phyloP scores from a whole-genome alignment of 148 eudicot species.

The Heliosperma pusillum region DNA sequence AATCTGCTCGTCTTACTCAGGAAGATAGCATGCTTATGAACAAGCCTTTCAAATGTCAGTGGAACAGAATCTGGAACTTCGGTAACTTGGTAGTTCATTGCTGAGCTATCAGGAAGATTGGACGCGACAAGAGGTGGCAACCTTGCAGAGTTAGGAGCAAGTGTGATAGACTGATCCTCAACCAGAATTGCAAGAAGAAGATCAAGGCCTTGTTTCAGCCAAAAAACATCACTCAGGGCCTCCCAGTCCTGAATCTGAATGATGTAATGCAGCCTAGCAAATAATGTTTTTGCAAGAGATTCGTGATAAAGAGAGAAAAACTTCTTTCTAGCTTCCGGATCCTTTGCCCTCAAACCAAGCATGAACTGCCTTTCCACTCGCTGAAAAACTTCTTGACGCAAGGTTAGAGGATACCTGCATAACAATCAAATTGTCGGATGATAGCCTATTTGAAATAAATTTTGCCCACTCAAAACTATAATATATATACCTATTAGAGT shows the following conservation, averaged over 20 bases:
- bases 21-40: slow-evolving; percentile 71
- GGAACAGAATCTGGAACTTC: slow-evolving; percentile 75
- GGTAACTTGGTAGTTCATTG: slow-evolving; percentile 57
- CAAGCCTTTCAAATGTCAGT: slow-evolving; percentile 71
- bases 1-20: slow-evolving; percentile 77
- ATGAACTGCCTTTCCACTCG: slow-evolving; percentile 92
- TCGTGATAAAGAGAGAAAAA: slow-evolving; percentile 89
- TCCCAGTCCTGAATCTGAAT: slow-evolving; percentile 98
- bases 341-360: slow-evolving; percentile 97
- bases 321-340: slow-evolving; percentile 77
- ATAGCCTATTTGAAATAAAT: slow-evolving; percentile 1
- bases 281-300: slow-evolving; percentile 76
- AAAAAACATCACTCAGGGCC: slow-evolving; percentile 92
- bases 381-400: slow-evolving; percentile 86
- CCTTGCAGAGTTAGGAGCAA: slow-evolving; percentile 95
- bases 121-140: slow-evolving; percentile 64
- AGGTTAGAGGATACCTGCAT: slow-evolving; percentile 64
- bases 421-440: slow-evolving; percentile 21
- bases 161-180: slow-evolving; percentile 86
- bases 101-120: slow-evolving; percentile 54
- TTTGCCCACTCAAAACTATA: background rate
- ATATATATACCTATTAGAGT: slow-evolving; percentile 66
- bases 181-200: slow-evolving; percentile 96
- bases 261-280: slow-evolving; percentile 79
- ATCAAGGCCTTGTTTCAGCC: slow-evolving; percentile 99